These are phyloP conservation scores for Eucalyptus victrix DNA, from an alignment of 345 rosid genomes.

Conservation along the genomic window DNA sequence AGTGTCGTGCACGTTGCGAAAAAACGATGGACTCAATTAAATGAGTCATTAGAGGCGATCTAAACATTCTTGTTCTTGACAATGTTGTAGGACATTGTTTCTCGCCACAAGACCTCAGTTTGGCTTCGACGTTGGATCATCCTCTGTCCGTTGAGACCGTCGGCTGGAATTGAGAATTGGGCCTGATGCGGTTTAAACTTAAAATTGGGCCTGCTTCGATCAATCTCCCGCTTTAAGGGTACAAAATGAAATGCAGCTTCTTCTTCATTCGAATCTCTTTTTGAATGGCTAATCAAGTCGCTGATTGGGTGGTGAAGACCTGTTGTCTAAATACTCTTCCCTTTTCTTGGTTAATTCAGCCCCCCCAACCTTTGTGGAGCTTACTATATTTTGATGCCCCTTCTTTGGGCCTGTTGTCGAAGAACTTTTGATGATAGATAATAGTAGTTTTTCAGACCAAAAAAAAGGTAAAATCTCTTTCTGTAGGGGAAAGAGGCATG, in stretches of 20 bases:
- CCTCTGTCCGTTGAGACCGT: not conserved
- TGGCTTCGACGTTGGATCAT: not conserved
- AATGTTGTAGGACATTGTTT: not conserved
- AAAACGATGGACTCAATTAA: not conserved
- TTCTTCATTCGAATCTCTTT: too few species aligned
- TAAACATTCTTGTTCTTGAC: not conserved
- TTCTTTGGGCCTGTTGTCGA: not conserved
- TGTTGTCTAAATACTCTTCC: not conserved
- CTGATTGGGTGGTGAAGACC: not conserved
- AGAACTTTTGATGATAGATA: not conserved
- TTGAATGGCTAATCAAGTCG: not conserved
- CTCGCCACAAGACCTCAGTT: not conserved
- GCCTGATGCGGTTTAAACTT: not conserved
- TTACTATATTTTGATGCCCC: not conserved
- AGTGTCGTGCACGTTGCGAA: not conserved
- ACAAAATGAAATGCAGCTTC: too few species aligned
- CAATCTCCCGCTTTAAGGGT: not conserved
- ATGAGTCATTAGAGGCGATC: not conserved
- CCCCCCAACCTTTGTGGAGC: not conserved
- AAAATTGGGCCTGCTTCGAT: not conserved
- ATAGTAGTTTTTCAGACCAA: not conserved
- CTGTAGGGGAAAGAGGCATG: too few species aligned
- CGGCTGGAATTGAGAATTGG: not conserved
- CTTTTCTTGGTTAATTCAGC: not conserved
- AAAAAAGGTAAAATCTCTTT: too few species aligned